Evolutionary conservation across 2,329 filamentous ascomycete genomes (phyloP).

Genomic region (Thyridium curvatum): DNA sequence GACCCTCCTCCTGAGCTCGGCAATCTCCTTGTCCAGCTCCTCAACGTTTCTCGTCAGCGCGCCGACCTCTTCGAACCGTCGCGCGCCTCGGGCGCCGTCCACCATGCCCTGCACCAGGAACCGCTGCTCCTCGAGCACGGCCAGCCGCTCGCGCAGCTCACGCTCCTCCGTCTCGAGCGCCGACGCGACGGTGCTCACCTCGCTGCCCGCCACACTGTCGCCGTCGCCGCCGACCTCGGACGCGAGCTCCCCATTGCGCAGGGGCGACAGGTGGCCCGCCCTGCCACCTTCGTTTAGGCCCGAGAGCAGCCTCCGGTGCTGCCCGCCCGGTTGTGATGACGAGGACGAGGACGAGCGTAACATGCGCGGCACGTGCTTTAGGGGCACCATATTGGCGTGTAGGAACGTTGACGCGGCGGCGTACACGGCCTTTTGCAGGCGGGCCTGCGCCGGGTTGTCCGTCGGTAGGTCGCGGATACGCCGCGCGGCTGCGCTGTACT

Average conservation of each 20-base stretch:
- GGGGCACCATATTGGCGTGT: slow-evolving; percentile 83
- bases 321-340: slow-evolving; percentile 16
- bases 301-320: slow-evolving; percentile 21
- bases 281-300: slow-evolving; percentile 9
- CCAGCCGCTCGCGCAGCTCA: slow-evolving; percentile 68
- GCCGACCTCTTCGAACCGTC: slow-evolving; percentile 81
- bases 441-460: slow-evolving; percentile 63
- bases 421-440: slow-evolving; percentile 76
- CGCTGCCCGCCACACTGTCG: slow-evolving; percentile 39
- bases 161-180: slow-evolving; percentile 76
- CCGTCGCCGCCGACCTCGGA: slow-evolving; percentile 41
- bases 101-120: slow-evolving; percentile 89
- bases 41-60: slow-evolving; percentile 75
- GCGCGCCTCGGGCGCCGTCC: slow-evolving; percentile 63
- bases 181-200: slow-evolving; percentile 46
- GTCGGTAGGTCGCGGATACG: slow-evolving; percentile 75
- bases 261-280: slow-evolving; percentile 22
- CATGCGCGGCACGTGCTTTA: slow-evolving; percentile 68
- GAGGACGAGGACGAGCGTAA: slow-evolving; percentile 38
- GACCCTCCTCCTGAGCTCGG: slow-evolving; percentile 57
- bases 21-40: slow-evolving; percentile 75
- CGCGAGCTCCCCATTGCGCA: slow-evolving; percentile 40
- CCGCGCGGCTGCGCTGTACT: slow-evolving; percentile 78
- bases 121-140: slow-evolving; percentile 84
- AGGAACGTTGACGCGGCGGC: slow-evolving; percentile 76